These are phyloP conservation scores for Macaranga tanarius DNA, from an alignment of 441 rosid species.

Conservation along the genomic window DNA sequence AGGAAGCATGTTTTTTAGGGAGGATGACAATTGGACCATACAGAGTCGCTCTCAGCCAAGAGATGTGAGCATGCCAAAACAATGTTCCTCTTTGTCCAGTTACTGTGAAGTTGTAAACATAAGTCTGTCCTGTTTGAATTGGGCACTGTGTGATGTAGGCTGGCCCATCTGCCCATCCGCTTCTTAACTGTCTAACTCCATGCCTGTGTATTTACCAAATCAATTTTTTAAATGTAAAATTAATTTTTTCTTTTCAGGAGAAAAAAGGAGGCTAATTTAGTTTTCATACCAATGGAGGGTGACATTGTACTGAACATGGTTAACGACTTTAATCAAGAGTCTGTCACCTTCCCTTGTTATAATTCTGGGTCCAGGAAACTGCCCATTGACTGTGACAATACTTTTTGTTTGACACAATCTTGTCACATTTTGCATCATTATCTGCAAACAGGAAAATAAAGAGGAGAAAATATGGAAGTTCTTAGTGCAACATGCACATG, in stretches of 20 bases:
- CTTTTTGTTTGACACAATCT: slow-evolving; percentile 48
- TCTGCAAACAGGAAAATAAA: slow-evolving; percentile 27
- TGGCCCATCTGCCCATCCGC: slow-evolving; percentile 78
- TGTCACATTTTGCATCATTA: slow-evolving; percentile 41
- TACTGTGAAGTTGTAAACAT: slow-evolving; percentile 58
- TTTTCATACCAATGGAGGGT: slow-evolving; percentile 48
- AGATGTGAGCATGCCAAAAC: slow-evolving; percentile 69
- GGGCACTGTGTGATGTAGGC: slow-evolving; percentile 68
- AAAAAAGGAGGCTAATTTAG: background rate
- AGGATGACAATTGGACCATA: slow-evolving; percentile 62
- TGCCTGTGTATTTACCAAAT: slow-evolving; percentile 39
- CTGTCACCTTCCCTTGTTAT: slow-evolving; percentile 48
- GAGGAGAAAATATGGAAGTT: background rate
- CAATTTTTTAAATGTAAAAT: background rate
- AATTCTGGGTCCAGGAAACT: slow-evolving; percentile 48
- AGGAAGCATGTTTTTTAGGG: slow-evolving; percentile 45
- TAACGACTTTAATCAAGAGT: slow-evolving; percentile 44
- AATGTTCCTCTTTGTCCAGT: slow-evolving; percentile 70
- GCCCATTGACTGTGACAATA: slow-evolving; percentile 46
- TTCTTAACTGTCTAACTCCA: slow-evolving; percentile 52
- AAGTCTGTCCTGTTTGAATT: slow-evolving; percentile 54
- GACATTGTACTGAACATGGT: slow-evolving; percentile 36
- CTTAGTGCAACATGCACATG: background rate
- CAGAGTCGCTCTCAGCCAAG: slow-evolving; percentile 62
- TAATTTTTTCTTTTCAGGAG: background rate